Evolutionary conservation across 1,284 basidiomycete species (phyloP).

Genomic region (Sparassis latifolia): DNA sequence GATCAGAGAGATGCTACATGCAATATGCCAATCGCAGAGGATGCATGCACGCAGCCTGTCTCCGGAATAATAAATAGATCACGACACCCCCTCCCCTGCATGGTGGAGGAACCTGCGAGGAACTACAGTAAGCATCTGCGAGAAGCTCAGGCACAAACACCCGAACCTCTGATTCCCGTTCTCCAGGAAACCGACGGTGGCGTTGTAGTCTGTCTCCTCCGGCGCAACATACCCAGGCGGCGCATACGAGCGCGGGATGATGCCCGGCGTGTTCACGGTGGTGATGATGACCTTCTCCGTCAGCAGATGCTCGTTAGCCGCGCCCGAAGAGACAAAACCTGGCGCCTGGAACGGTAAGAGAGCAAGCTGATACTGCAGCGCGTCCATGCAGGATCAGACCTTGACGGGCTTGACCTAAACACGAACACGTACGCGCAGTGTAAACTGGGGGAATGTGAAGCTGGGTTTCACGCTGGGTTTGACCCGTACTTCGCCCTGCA

Average conservation of each 20-base stretch:
- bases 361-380: conserved; percentile 40
- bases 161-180: conserved; percentile 48
- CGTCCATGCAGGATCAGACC: too few species aligned
- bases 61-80: too few species aligned
- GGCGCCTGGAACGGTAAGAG: conserved; percentile 37
- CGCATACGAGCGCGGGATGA: conserved; percentile 39
- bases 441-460: conserved; percentile 48
- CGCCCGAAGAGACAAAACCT: conserved; percentile 31
- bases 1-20: too few species aligned
- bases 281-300: conserved; percentile 37
- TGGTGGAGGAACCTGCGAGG: too few species aligned
- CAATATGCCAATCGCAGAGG: too few species aligned
- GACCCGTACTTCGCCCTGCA: conserved; percentile 49
- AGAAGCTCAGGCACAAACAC: too few species aligned
- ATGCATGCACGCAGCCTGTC: too few species aligned
- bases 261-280: conserved; percentile 35
- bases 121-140: too few species aligned
- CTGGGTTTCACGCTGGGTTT: conserved; percentile 40
- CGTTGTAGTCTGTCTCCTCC: conserved; percentile 42
- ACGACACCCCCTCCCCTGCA: too few species aligned
- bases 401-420: too few species aligned
- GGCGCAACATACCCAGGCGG: conserved; percentile 47
- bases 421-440: conserved; percentile 34
- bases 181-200: conserved; percentile 44
- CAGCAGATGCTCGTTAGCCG: conserved; percentile 27